Base-by-base conservation (phyloP, 106 monocot species). In the Acorus gramineus region DNA sequence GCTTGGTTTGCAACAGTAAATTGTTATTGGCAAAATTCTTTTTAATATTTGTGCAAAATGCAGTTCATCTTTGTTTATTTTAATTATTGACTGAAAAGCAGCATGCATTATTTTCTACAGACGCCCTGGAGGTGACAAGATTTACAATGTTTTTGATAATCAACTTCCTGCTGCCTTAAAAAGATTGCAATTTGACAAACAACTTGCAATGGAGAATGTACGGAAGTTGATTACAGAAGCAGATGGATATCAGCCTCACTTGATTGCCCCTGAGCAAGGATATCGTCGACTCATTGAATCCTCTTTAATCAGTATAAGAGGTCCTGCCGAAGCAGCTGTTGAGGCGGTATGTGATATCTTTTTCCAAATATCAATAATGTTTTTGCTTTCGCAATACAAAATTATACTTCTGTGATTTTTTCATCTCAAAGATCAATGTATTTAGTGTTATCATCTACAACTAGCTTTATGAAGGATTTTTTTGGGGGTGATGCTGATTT, bases 221-320 rank as follows among this genome's bases (percentile, higher is more conserved):
- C 85, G 77, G 69, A 98, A 98, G 66, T 72, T 85, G 68, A 98
- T 98, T 44, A 98, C 91, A 55, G 87, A 98, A 70, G 96, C 91
- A 56, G 96, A 98, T 81, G 96, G 96, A 42, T 98, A 98, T 67
- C 96, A 98, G 46, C 96, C 96, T 59, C 96, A 98, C 79, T 83
- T 98, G 68, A 98, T 98, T 64, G 96, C 96, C 61, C 96, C 96
- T 43, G 96, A 98, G 75, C 91, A 98, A 74, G 96, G 96, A 11
- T 98, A 98, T 71, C 90, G 96, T 7, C 87, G 91, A 52, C 85
- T 98, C 13, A 98, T 98, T 66, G 96, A 98, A 75, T 87, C 87
- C 55, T 88, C 86, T 4, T 65, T 98, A 42, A 72, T 88, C 52
- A 84, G 78, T 67, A 88, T 98, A 58, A 87, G 91, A 72, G 96